Evolutionary conservation across 1,284 basidiomycete genomes (phyloP).

Genomic region (Hemileia vastatrix): DNA sequence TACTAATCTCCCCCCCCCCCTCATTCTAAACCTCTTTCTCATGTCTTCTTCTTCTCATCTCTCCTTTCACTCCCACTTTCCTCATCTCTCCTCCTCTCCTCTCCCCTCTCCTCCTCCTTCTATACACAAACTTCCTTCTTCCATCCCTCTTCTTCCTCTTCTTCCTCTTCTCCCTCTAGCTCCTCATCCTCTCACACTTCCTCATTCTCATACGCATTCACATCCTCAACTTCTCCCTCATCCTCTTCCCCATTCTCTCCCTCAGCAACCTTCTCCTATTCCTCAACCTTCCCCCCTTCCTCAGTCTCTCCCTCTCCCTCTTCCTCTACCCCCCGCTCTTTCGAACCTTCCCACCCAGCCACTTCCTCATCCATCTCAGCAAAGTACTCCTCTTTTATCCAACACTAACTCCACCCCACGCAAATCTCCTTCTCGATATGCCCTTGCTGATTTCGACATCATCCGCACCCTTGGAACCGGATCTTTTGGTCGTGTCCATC

Average conservation of each 20-base stretch:
- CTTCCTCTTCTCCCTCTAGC: background rate
- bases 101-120: background rate
- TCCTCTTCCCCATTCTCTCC: background rate
- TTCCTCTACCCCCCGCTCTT: background rate
- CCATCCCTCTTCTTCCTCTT: background rate
- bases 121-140: background rate
- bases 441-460: slow-evolving; percentile 49
- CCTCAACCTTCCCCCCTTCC: slow-evolving; percentile 1
- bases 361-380: background rate
- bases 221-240: background rate
- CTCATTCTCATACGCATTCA: background rate
- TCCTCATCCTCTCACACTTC: no score
- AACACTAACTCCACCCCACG: slow-evolving; percentile 37
- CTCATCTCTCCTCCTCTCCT: background rate
- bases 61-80: background rate
- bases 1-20: no score
- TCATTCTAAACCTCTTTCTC: no score
- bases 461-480: slow-evolving; percentile 44
- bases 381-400: background rate
- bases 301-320: background rate
- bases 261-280: slow-evolving; percentile 3
- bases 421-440: slow-evolving; percentile 50
- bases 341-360: background rate
- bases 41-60: background rate
- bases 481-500: slow-evolving; percentile 91